Evolutionary conservation across 345 rosid genomes (phyloP).

Genomic region (Lumnitzera racemosa): DNA sequence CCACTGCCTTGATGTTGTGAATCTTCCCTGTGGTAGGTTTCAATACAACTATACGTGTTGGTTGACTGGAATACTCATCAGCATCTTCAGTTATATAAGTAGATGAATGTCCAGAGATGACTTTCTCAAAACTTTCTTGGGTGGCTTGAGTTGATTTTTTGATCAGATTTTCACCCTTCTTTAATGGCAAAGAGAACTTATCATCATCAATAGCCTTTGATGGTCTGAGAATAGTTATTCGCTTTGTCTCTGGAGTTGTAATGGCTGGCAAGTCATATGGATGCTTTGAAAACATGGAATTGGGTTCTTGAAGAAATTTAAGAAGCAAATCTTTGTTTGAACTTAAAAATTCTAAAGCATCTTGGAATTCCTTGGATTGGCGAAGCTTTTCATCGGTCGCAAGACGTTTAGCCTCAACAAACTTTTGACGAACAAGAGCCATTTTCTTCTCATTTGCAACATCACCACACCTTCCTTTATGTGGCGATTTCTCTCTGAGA

Average conservation of each 20-base stretch:
- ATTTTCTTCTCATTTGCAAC: slow-evolving; percentile 36
- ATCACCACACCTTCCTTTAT: slow-evolving; percentile 31
- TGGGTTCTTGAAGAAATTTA: slow-evolving; percentile 69
- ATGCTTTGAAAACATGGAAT: slow-evolving; percentile 55
- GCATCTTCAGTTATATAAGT: slow-evolving; percentile 25
- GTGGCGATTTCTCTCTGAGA: slow-evolving; percentile 38
- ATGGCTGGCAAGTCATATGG: slow-evolving; percentile 41
- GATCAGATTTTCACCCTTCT: slow-evolving; percentile 35
- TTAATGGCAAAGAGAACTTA: slow-evolving; percentile 30
- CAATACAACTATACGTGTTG: slow-evolving; percentile 82
- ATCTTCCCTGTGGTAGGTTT: slow-evolving; percentile 72
- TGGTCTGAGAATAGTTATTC: slow-evolving; percentile 86
- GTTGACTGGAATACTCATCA: slow-evolving; percentile 55
- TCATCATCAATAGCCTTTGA: slow-evolving; percentile 59
- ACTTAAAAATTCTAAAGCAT: slow-evolving; percentile 72
- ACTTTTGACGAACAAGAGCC: slow-evolving; percentile 82
- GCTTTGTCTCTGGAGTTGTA: slow-evolving; percentile 64
- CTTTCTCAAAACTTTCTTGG: slow-evolving; percentile 37
- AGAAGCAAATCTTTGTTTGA: slow-evolving; percentile 67
- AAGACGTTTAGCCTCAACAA: slow-evolving; percentile 71
- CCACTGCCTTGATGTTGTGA: slow-evolving; percentile 35
- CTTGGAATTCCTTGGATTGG: slow-evolving; percentile 72
- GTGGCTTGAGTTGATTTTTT: slow-evolving; percentile 35
- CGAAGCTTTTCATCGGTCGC: slow-evolving; percentile 71
- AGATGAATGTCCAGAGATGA: slow-evolving; percentile 31